Evolutionary conservation across 2,329 filamentous ascomycete species (phyloP).

Genomic region (Didymellaceae sp.): DNA sequence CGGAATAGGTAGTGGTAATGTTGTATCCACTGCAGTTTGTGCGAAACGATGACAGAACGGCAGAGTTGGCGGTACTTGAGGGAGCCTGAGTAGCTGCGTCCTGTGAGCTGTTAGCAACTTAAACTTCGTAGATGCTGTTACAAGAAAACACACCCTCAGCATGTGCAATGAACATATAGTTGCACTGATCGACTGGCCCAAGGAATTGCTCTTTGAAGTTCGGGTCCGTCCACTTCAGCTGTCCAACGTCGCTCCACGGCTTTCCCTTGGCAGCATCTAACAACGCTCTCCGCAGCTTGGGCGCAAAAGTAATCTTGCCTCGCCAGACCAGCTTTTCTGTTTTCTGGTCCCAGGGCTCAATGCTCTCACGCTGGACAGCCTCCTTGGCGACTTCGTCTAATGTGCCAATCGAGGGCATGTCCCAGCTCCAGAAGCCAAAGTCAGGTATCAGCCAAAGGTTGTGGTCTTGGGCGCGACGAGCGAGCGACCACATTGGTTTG

Average conservation of each 20-base stretch:
- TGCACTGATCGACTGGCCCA: slow-evolving; percentile 61
- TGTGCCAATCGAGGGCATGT: slow-evolving; percentile 41
- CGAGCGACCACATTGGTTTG: slow-evolving; percentile 42
- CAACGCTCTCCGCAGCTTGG: slow-evolving; percentile 38
- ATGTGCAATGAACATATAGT: slow-evolving; percentile 62
- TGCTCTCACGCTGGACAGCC: slow-evolving; percentile 33
- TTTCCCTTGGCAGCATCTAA: slow-evolving; percentile 40
- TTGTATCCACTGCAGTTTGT: slow-evolving; percentile 47
- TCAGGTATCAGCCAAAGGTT: slow-evolving; percentile 46
- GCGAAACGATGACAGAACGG: slow-evolving; percentile 43
- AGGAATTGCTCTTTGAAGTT: slow-evolving; percentile 51
- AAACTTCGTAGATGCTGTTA: too few species aligned
- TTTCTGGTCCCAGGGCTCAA: slow-evolving; percentile 42
- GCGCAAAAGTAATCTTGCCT: slow-evolving; percentile 41
- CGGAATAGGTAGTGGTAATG: slow-evolving; percentile 44
- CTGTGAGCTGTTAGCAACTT: slow-evolving; percentile 31
- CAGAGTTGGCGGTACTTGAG: slow-evolving; percentile 63
- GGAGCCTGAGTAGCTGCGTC: slow-evolving; percentile 57
- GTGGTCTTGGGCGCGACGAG: slow-evolving; percentile 40
- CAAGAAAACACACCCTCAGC: slow-evolving; percentile 56
- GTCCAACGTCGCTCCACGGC: slow-evolving; percentile 42
- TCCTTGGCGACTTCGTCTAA: slow-evolving; percentile 38
- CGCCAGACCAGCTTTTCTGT: slow-evolving; percentile 44
- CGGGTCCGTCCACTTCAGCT: slow-evolving; percentile 37
- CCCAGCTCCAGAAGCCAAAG: slow-evolving; percentile 47